These are phyloP conservation scores for Apium graveolens DNA, from an alignment of 129 eudicot species.

Conservation along the genomic window DNA sequence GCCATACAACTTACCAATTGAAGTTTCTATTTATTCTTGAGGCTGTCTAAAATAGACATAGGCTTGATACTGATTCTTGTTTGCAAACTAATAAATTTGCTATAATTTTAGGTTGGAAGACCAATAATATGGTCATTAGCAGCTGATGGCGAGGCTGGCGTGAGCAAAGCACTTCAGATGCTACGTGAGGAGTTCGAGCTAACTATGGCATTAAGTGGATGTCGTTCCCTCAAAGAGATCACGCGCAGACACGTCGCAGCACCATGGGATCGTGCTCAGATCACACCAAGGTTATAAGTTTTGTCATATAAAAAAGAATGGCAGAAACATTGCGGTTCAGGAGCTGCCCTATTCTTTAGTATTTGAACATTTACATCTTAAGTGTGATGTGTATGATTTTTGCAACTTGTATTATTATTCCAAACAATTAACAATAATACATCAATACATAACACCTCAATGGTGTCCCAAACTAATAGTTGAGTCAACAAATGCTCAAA, in stretches of 20 bases:
- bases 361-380: too few species aligned
- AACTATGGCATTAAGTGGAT: conserved; percentile 86
- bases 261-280: conserved; percentile 60
- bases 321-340: too few species aligned
- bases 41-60: not conserved
- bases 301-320: too few species aligned
- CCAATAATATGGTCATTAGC: conserved; percentile 79
- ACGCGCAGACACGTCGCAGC: conserved; percentile 53
- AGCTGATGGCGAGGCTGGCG: conserved; percentile 85
- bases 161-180: conserved; percentile 78
- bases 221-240: conserved; percentile 71
- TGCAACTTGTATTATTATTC: too few species aligned
- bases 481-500: too few species aligned
- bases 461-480: too few species aligned
- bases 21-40: not conserved
- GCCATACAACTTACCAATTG: not conserved
- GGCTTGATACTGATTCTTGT: not conserved
- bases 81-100: not conserved
- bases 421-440: too few species aligned
- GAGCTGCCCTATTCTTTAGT: too few species aligned
- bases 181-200: conserved; percentile 83
- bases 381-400: not conserved
- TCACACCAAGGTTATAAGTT: conserved; percentile 39
- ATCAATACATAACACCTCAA: too few species aligned
- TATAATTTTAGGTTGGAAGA: conserved; percentile 57